Evolutionary conservation across 768 basidiomycete species (phyloP), one percentile per base, ranked within the genome.

Genomic region (Favolaschia claudopus): DNA sequence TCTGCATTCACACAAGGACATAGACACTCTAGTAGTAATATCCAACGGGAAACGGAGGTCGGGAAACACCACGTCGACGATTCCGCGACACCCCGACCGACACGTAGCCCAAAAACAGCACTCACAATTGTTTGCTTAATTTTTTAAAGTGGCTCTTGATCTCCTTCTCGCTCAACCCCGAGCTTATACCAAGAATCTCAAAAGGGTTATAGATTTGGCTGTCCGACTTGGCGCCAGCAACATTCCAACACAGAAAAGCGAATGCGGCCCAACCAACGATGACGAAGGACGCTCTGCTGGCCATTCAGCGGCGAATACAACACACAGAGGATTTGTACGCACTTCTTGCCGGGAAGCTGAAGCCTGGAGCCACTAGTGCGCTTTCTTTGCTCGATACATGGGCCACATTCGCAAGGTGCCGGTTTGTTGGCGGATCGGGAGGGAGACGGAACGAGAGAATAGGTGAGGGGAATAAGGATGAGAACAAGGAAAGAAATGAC

Each of bases 61-160:
- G 50, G 4, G 40, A 22, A 4, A 48, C 3, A 36, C 29, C 39
- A 56, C 39, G 32, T 63, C 52, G 57, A 32, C 50, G 20, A 50
- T 51, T 43, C 42, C 32, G 36, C 34, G 17, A 22, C 17, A 40
- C 32, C 44, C 40, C 24, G 44, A 7, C 31, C 28, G 63, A 56
- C 58, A 57, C 63, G 58, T 53, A 60, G 44, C 27, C 33, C 19
- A 19, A 49, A 38, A 49, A 22, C 20, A 22, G 27, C 20, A 77
- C 80, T 58, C 68, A 96, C 96, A 90, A 97, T 74, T 89, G 77
- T 66, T 90, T 83, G 2, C 96, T 96, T 17, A 99, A 83, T 67
- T 91, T 90, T 77, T 96, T 96, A 82, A 89, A 99, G 72, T 94
- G 92, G 3, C 92, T 89, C 76, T 98, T 99, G 74, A 99, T 96